These are phyloP conservation scores for Kurtzmaniella quercitrusa DNA, from an alignment of 1,139 yeast species.

Conservation along the genomic window DNA sequence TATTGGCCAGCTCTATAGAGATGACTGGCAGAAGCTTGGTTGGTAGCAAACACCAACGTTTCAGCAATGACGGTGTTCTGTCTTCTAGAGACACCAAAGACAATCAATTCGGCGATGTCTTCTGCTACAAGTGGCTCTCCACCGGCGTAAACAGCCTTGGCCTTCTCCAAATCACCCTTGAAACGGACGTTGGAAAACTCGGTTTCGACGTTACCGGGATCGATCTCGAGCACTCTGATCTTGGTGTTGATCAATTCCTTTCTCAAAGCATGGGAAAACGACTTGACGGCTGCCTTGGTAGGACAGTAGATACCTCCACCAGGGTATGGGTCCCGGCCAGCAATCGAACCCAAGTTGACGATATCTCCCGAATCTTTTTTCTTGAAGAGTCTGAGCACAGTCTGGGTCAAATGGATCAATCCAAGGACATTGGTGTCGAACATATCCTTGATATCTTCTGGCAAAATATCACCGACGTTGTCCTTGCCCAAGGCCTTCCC, in stretches of 20 bases:
- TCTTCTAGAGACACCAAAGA: constrained; percentile 66
- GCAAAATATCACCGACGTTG: constrained; percentile 28
- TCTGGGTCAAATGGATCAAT: constrained; percentile 36
- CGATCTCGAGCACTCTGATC: constrained; percentile 76
- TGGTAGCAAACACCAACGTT: constrained; percentile 67
- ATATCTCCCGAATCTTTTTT: constrained; percentile 65
- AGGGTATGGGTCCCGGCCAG: constrained; percentile 84
- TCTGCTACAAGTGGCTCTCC: constrained; percentile 69
- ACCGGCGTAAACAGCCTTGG: constrained; percentile 69
- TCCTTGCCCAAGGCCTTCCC: constrained; percentile 42
- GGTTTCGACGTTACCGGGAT: constrained; percentile 87
- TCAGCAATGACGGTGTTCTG: constrained; percentile 78
- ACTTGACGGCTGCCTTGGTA: constrained; percentile 77
- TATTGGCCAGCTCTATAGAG: constrained; percentile 20
- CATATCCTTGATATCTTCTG: constrained; percentile 33
- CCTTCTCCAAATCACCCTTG: constrained; percentile 65
- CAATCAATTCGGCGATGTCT: constrained; percentile 80
- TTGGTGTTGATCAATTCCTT: constrained; percentile 72
- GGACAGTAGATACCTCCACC: constrained; percentile 87
- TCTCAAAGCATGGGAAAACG: constrained; percentile 72
- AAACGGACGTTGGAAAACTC: constrained; percentile 77
- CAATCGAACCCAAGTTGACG: constrained; percentile 80
- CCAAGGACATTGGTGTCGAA: constrained; percentile 42
- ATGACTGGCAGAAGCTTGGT: constrained; percentile 75
- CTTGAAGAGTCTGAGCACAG: constrained; percentile 39